A percentile compares a stretch with the other conserved stretches of the same genome.
Conservation (phyloP, 208 protist genomes). For the Acanthamoeba culbertsoni region DNA sequence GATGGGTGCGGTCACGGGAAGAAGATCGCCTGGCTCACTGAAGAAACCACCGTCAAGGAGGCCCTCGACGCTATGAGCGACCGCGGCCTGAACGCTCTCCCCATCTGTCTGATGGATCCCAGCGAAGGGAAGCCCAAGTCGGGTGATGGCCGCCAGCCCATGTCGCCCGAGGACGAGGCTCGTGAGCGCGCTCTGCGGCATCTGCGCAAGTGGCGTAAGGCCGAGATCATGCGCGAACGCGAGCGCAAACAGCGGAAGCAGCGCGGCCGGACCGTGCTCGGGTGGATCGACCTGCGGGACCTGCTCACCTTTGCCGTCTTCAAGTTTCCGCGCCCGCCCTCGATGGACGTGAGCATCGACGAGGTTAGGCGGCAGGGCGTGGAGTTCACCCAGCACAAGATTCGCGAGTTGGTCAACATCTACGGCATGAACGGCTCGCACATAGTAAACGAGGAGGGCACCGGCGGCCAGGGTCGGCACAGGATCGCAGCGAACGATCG, state of each 20-base stretch:
- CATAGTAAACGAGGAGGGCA: constrained; percentile 6
- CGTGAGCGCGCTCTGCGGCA: background rate
- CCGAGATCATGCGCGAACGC: background rate
- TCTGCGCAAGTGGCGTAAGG: constrained; percentile 43
- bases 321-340: constrained; percentile 20
- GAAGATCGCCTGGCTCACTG: background rate
- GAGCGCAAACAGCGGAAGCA: constrained; percentile 7
- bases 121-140: no score
- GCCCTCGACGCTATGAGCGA: constrained; percentile 11
- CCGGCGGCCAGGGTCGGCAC: background rate
- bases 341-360: background rate
- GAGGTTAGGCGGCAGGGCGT: background rate
- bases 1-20: background rate
- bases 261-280: constrained; percentile 15
- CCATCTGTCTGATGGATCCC: constrained; percentile 24
- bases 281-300: constrained; percentile 30
- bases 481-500: constrained; percentile 11
- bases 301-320: constrained; percentile 24
- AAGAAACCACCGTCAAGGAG: constrained; percentile 39
- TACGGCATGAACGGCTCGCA: constrained; percentile 13
- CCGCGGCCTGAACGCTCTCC: background rate
- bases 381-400: constrained; percentile 50
- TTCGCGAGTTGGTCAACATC: constrained; percentile 13
- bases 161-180: background rate
- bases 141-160: background rate